Base-by-base conservation (phyloP, 2,329 filamentous ascomycete genomes). In the Didymella arachidicola region DNA sequence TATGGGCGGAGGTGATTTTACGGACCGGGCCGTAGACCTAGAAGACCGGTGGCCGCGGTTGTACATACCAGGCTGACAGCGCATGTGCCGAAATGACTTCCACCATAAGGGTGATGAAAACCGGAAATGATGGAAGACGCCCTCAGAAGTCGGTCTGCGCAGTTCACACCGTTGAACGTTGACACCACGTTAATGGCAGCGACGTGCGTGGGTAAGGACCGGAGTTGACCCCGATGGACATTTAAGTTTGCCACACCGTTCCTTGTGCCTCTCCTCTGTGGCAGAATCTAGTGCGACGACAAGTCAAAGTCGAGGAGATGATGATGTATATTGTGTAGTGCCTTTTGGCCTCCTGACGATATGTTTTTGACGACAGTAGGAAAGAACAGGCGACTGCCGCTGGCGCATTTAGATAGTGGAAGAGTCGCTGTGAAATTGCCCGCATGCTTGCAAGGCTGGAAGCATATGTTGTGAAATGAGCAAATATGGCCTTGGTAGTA, bases 221-320 rank as follows among this genome's bases (percentile, higher is more conserved):
- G 69, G 67, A 71, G 63, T 63, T 66, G 30, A 48, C 48, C 32
- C 68, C 69, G 65, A 62, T 43, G 60, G 60, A 53, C 41, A 54
- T 18, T 27, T 12, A 18, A 11, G 5, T 39, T 25, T 58, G 53
- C 49, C 43, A 53, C 32, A 22, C 47, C 27, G 18, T 42, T 10
- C 34, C 43, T 22, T 39, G 50, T 41, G 44, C 44, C 29, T 38
- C 39, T 53, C 16, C 1, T 41, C 16, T 53, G 45, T 36, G 19
- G 50, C 50, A 34, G 38, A 41, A 11, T 42, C 41, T 58, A 42
- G 49, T 61, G 48, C 57, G 51, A 52, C 52, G 34, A 51, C 30
- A 39, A 34, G 50, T 30, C 48, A 41, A 44, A 57, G 27, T 18
- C 44, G 47, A 30, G 44, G 62, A 55, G 29, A 41, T 57, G 49